phyloP scores from a whole-genome alignment of 2,329 filamentous ascomycete genomes.

The Aspergillus texensis region DNA sequence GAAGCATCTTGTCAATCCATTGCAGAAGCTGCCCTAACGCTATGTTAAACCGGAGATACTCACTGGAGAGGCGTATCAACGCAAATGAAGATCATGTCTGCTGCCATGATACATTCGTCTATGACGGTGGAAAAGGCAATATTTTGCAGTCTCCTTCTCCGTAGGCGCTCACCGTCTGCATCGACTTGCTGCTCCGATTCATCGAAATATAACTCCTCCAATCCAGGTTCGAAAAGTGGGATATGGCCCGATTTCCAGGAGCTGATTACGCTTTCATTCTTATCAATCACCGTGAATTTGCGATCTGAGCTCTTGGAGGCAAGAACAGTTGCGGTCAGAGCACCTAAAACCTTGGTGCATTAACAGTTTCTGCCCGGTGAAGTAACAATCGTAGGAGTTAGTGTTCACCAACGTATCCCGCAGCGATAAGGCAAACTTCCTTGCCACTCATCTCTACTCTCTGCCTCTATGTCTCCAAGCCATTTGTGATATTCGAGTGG shows the following conservation, averaged over 20 bases:
- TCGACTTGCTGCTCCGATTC: neutral
- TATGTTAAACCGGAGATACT: neutral
- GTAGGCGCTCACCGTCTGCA: neutral
- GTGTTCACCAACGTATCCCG: neutral
- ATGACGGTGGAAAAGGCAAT: neutral
- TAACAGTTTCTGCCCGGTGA: too few relatives aligned
- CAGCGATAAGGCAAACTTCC: neutral
- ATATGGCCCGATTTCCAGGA: neutral
- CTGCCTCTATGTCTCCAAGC: too few relatives aligned
- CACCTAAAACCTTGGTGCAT: neutral
- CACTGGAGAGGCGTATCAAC: neutral
- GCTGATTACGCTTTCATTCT: neutral
- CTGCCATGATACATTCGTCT: neutral
- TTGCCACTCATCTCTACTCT: too few relatives aligned
- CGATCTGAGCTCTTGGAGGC: neutral
- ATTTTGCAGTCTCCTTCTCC: neutral
- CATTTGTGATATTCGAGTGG: too few relatives aligned
- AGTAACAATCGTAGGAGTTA: too few relatives aligned
- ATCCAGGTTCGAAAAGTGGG: neutral
- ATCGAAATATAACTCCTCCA: neutral
- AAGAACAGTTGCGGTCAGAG: neutral
- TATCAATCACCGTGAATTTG: neutral
- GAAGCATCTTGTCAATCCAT: neutral
- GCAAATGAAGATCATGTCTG: neutral
- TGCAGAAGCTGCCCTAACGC: too few relatives aligned